phyloP scores from a whole-genome alignment of 2,329 filamentous ascomycete genomes.

The Ophiostoma perfectum region DNA sequence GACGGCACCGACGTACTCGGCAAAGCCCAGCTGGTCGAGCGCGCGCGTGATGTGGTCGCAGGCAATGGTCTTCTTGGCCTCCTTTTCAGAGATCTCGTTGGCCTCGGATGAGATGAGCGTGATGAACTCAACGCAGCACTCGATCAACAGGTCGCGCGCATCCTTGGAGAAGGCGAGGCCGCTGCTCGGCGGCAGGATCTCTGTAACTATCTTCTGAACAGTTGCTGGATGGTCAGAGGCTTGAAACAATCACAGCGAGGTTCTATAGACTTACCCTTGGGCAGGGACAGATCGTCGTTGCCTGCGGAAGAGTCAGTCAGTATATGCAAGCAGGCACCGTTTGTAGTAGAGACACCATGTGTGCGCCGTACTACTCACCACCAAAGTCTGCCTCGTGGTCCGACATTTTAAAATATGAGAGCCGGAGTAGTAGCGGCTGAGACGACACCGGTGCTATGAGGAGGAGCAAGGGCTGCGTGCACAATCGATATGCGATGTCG shows the following conservation, averaged over 20 bases:
- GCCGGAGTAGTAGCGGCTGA: neutral
- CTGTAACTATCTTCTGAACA: constrained; percentile 82
- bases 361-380: constrained; percentile 19
- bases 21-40: constrained; percentile 84
- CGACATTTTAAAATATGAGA: constrained; percentile 46
- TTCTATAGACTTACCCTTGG: constrained; percentile 48
- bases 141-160: constrained; percentile 88
- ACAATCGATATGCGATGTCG: neutral
- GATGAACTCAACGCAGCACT: constrained; percentile 99
- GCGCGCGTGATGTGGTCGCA: constrained; percentile 97
- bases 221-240: constrained; percentile 44
- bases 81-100: constrained; percentile 97
- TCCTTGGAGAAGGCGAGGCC: constrained; percentile 91
- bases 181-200: constrained; percentile 72
- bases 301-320: neutral
- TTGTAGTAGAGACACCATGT: no score
- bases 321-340: no score
- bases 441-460: no score
- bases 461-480: neutral
- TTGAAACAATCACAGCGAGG: no score
- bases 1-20: constrained; percentile 85
- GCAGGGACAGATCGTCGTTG: constrained; percentile 59
- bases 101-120: constrained; percentile 97
- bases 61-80: constrained; percentile 98
- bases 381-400: constrained; percentile 55